Conservation (phyloP, 2,329 filamentous ascomycete genomes). For the Trichoderma afroharzianum region DNA sequence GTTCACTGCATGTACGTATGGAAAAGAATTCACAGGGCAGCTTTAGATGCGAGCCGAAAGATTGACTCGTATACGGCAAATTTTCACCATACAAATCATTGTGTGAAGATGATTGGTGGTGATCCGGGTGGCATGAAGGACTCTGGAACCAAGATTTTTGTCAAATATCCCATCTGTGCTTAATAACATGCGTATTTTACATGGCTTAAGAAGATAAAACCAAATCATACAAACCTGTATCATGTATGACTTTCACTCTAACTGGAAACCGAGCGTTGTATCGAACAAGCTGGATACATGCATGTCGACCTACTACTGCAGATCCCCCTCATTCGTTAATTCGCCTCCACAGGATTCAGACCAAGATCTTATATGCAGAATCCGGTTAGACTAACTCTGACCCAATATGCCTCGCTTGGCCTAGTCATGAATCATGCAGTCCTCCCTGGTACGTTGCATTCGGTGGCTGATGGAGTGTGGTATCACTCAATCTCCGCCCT, state of each 20-base stretch:
- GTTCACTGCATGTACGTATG: slow-evolving; percentile 24
- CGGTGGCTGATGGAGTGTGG: neutral
- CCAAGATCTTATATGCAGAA: neutral
- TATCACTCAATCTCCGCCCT: neutral
- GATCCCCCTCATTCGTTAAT: neutral
- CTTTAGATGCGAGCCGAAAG: slow-evolving; percentile 19
- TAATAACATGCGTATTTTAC: neutral
- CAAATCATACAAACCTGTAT: neutral
- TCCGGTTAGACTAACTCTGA: neutral
- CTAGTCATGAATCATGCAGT: too few species aligned
- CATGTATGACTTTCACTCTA: neutral
- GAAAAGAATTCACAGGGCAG: slow-evolving; percentile 23
- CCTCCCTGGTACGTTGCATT: neutral
- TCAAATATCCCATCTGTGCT: slow-evolving; percentile 22
- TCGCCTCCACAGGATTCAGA: too few species aligned
- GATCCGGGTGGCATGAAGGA: slow-evolving; percentile 17
- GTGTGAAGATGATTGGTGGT: slow-evolving; percentile 23
- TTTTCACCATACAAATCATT: slow-evolving; percentile 23
- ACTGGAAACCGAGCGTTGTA: neutral
- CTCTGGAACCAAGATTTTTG: slow-evolving; percentile 22
- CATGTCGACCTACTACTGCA: neutral
- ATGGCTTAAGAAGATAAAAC: neutral
- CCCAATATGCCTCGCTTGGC: neutral
- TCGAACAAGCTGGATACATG: neutral
- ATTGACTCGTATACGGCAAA: slow-evolving; percentile 24